These are phyloP conservation scores for Gnaphalium uliginosum DNA, from an alignment of 129 eudicot genomes.

Conservation along the genomic window DNA sequence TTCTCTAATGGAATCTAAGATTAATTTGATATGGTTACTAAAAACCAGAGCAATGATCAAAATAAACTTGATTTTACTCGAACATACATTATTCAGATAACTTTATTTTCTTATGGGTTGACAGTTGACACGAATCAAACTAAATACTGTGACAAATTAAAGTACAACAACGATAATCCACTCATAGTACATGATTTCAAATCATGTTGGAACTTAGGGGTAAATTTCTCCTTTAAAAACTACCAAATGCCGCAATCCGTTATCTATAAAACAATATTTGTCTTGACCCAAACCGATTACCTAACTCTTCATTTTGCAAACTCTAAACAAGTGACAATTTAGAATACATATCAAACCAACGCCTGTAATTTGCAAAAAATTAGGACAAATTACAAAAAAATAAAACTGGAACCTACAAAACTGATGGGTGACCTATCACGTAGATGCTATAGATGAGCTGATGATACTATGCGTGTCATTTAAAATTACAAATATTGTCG, in stretches of 20 bases:
- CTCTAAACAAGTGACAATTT: background rate
- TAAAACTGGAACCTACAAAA: conserved; percentile 21
- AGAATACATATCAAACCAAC: conserved; percentile 6
- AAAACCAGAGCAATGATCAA: too few relatives aligned
- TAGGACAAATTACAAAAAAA: background rate
- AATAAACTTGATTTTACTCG: too few relatives aligned
- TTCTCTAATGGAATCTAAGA: too few relatives aligned
- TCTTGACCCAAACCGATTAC: background rate
- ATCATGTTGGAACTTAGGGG: background rate
- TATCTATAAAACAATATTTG: background rate
- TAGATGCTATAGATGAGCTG: background rate
- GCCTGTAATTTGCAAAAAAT: background rate
- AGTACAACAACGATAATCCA: too few relatives aligned
- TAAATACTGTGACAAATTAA: too few relatives aligned
- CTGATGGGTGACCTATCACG: background rate
- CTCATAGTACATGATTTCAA: too few relatives aligned
- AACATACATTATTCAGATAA: too few relatives aligned
- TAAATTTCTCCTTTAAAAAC: background rate
- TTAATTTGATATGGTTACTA: too few relatives aligned
- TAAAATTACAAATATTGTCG: conserved; percentile 31
- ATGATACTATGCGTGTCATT: background rate
- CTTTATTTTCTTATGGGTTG: too few relatives aligned
- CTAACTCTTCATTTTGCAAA: background rate
- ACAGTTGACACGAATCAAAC: too few relatives aligned
- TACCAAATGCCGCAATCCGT: background rate